These are phyloP conservation scores for Chalciporus sp. DNA, from an alignment of 1,284 basidiomycete genomes.

Conservation along the genomic window DNA sequence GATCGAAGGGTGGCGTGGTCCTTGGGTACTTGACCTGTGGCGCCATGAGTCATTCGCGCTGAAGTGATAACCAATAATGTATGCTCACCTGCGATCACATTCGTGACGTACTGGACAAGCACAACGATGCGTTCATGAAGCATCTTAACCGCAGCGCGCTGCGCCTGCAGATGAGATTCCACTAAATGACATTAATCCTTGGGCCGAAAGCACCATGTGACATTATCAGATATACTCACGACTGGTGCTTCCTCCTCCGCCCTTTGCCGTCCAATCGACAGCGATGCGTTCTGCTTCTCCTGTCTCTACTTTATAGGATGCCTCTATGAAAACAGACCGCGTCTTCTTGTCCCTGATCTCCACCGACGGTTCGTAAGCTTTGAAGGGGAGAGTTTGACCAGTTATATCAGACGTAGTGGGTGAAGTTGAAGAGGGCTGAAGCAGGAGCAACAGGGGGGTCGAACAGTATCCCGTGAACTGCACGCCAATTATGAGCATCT, in stretches of 20 bases:
- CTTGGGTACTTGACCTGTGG: conserved; percentile 60
- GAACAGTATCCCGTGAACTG: conserved; percentile 76
- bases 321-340: conserved; percentile 81
- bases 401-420: conserved; percentile 58
- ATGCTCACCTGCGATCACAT: conserved; percentile 70
- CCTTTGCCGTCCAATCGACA: conserved; percentile 92
- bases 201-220: not conserved
- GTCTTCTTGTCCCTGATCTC: conserved; percentile 79
- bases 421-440: conserved; percentile 57
- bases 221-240: conserved; percentile 48
- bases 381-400: conserved; percentile 77
- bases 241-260: conserved; percentile 82
- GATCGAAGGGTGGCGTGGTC: conserved; percentile 86
- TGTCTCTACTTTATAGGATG: conserved; percentile 87
- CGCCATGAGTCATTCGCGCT: conserved; percentile 4
- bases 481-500: conserved; percentile 2
- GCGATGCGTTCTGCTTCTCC: conserved; percentile 98
- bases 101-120: conserved; percentile 81
- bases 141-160: conserved; percentile 95
- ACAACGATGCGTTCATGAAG: conserved; percentile 87
- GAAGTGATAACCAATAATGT: not conserved
- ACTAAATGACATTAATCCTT: conserved; percentile 53
- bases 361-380: conserved; percentile 87
- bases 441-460: conserved; percentile 73
- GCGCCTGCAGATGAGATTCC: conserved; percentile 86